These are phyloP conservation scores for Onygenales sp. DNA, from an alignment of 2,329 filamentous ascomycete species.

Conservation along the genomic window DNA sequence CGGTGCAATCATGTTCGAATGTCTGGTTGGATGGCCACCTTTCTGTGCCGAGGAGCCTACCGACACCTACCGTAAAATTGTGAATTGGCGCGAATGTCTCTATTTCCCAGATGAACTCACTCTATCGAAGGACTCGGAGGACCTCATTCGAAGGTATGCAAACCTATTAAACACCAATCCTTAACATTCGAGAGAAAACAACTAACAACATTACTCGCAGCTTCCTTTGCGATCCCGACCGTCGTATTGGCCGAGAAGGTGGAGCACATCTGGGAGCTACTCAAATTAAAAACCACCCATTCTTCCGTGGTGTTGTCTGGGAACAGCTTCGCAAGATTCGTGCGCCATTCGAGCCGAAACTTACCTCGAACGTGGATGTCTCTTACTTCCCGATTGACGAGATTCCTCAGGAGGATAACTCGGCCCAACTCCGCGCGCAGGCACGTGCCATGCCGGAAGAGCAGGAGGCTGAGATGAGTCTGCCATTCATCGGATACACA, in stretches of 20 bases:
- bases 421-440: conserved; percentile 75
- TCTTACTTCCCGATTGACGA: conserved; percentile 99
- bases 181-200: conserved; percentile 9
- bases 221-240: conserved; percentile 87
- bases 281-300: conserved; percentile 87
- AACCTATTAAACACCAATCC: conserved; percentile 7
- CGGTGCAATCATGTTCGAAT: conserved; percentile 99
- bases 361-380: conserved; percentile 89
- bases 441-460: conserved; percentile 63
- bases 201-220: conserved; percentile 35
- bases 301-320: conserved; percentile 96
- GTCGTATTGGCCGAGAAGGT: conserved; percentile 68
- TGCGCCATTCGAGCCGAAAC: conserved; percentile 88
- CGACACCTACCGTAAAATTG: conserved; percentile 97
- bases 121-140: conserved; percentile 78
- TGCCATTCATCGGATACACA: conserved; percentile 93
- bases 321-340: conserved; percentile 85
- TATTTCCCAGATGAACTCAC: conserved; percentile 96
- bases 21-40: conserved; percentile 93
- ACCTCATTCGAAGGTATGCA: conserved; percentile 77
- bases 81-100: conserved; percentile 91
- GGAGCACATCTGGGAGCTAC: conserved; percentile 59
- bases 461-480: conserved; percentile 84
- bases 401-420: conserved; percentile 93
- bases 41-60: conserved; percentile 98